Percentiles rank a stretch among this genome's conserved stretches.
Evolutionary conservation across 139 green algal species (phyloP).

Genomic region (Micractinium conductrix): DNA sequence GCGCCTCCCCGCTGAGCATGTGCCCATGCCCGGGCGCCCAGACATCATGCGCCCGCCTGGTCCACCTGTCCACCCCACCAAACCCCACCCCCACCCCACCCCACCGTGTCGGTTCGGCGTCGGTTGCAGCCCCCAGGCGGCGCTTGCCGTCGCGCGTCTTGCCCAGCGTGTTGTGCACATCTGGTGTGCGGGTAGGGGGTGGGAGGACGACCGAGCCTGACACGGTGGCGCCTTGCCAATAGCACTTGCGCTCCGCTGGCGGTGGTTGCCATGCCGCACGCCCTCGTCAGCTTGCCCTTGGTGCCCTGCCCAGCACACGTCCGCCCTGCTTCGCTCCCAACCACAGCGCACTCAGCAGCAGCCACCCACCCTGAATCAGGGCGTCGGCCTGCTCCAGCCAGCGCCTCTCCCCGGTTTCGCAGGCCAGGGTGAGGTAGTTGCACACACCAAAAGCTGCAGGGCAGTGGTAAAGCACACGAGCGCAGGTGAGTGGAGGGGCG

Average conservation of each 20-base stretch:
- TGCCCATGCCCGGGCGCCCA: too few relatives aligned
- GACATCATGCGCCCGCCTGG: too few relatives aligned
- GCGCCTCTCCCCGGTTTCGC: slow-evolving; percentile 26
- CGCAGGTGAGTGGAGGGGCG: too few relatives aligned
- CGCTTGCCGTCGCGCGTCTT: not conserved
- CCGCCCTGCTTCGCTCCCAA: not conserved
- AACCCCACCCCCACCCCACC: too few relatives aligned
- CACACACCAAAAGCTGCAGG: slow-evolving; percentile 66
- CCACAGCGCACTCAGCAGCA: not conserved
- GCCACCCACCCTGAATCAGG: slow-evolving; percentile 29
- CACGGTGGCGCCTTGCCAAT: not conserved
- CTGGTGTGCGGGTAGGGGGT: not conserved
- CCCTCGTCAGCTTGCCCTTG: not conserved
- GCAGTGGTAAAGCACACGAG: too few relatives aligned
- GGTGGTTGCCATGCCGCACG: too few relatives aligned
- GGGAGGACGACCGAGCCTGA: not conserved
- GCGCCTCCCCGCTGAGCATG: too few relatives aligned
- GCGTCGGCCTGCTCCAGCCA: slow-evolving; percentile 38
- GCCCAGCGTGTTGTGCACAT: slow-evolving; percentile 52
- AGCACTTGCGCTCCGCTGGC: too few relatives aligned
- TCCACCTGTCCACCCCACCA: too few relatives aligned
- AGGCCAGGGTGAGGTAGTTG: slow-evolving; percentile 53
- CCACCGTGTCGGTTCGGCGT: slow-evolving; percentile 48
- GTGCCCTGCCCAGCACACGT: not conserved
- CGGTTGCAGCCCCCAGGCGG: slow-evolving; percentile 37